A percentile compares a stretch with the other conserved stretches of the same genome.
These are phyloP conservation scores for Xylaria castorea DNA, from an alignment of 495 filamentous ascomycete genomes.

Conservation along the genomic window DNA sequence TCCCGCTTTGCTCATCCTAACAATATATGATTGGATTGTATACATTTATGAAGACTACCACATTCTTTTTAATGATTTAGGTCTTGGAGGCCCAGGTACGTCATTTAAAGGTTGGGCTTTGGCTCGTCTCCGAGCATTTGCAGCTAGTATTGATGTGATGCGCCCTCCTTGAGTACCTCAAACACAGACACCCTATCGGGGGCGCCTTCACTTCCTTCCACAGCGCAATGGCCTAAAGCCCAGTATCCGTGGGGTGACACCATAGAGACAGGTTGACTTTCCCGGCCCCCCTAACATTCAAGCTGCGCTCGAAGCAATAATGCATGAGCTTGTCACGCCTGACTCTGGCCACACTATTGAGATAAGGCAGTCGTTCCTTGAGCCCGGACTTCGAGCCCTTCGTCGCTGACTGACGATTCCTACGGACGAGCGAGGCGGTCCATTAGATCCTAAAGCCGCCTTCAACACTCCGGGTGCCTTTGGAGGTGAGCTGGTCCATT, in stretches of 20 bases:
- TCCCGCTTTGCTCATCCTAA: too few relatives aligned
- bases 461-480: too few relatives aligned
- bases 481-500: too few relatives aligned
- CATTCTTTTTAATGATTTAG: too few relatives aligned
- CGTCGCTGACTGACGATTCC: not conserved
- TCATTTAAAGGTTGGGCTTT: too few relatives aligned
- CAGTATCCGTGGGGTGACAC: not conserved
- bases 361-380: not conserved
- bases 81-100: too few relatives aligned
- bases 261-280: not conserved
- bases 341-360: not conserved
- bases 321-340: not conserved
- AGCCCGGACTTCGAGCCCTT: slow-evolving; percentile 1
- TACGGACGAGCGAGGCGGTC: not conserved
- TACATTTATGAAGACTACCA: too few relatives aligned
- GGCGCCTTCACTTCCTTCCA: not conserved
- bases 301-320: not conserved
- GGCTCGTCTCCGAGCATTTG: too few relatives aligned
- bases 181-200: not conserved
- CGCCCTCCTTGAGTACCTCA: too few relatives aligned
- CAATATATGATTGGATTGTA: too few relatives aligned
- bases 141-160: too few relatives aligned
- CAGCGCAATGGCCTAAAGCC: not conserved
- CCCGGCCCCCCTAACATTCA: not conserved
- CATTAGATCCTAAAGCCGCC: not conserved